Conservation (phyloP, 768 basidiomycete species). For the Solioccasus polychromus region DNA sequence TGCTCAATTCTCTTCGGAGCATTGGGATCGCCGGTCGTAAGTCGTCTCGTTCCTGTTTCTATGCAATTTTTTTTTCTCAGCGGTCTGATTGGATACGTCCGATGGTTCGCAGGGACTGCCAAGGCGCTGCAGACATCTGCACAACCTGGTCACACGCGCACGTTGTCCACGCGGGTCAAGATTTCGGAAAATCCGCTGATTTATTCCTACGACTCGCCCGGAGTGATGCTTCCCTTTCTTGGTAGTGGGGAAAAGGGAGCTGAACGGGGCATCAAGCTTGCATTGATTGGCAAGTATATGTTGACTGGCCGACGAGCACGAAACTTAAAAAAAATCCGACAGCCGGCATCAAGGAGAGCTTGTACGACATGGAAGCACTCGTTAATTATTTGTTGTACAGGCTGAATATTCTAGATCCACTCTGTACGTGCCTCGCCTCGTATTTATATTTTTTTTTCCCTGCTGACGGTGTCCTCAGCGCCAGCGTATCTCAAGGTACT, state of each 20-base stretch:
- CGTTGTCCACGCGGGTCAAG: constrained; percentile 85
- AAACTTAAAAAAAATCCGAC: constrained; percentile 15
- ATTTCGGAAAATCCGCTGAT: constrained; percentile 76
- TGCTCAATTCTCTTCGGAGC: constrained; percentile 85
- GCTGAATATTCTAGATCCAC: constrained; percentile 74
- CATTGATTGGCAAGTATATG: constrained; percentile 62
- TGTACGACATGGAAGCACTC: constrained; percentile 82
- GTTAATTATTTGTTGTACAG: constrained; percentile 86
- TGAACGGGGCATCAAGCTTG: constrained; percentile 90
- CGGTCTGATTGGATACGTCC: neutral
- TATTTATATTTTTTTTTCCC: constrained; percentile 5
- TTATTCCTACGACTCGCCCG: constrained; percentile 95
- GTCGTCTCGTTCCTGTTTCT: constrained; percentile 28
- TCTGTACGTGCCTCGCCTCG: constrained; percentile 44
- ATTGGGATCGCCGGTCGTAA: constrained; percentile 85
- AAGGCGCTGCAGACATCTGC: constrained; percentile 90
- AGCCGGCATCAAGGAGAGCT: constrained; percentile 93
- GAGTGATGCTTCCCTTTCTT: constrained; percentile 94
- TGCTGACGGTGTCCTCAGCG: constrained; percentile 34
- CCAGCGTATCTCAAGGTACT: constrained; percentile 69
- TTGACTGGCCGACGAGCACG: constrained; percentile 1
- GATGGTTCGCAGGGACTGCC: constrained; percentile 57
- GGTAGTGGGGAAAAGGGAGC: constrained; percentile 83
- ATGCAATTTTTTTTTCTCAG: neutral
- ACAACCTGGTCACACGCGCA: constrained; percentile 86